Percentiles rank a stretch among this genome's conserved stretches.
These are phyloP conservation scores for Steccherinum ochraceum DNA, from an alignment of 768 basidiomycete genomes.

Conservation along the genomic window DNA sequence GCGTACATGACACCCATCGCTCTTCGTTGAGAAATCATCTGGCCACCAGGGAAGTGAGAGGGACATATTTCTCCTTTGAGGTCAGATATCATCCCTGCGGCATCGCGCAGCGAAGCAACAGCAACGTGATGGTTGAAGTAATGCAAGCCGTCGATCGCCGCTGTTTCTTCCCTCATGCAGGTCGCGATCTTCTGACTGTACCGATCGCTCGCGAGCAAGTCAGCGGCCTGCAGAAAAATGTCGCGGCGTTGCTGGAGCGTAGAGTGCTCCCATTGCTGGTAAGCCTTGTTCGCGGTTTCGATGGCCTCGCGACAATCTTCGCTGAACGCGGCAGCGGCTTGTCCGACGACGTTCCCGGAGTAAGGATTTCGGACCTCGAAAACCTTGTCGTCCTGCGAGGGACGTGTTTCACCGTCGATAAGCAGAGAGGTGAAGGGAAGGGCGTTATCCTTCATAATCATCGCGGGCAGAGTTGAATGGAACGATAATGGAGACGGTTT, in stretches of 20 bases:
- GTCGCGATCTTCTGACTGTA: slow-evolving; percentile 31
- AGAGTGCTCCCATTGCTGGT: slow-evolving; percentile 40
- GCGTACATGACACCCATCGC: slow-evolving; percentile 46
- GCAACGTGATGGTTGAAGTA: slow-evolving; percentile 22
- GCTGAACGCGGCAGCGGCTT: slow-evolving; percentile 35
- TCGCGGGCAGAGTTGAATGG: too few relatives aligned
- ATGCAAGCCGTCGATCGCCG: slow-evolving; percentile 20
- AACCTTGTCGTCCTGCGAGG: slow-evolving; percentile 29
- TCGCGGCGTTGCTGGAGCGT: slow-evolving; percentile 31
- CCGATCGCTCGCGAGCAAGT: slow-evolving; percentile 34
- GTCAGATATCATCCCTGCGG: slow-evolving; percentile 29
- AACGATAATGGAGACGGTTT: too few relatives aligned
- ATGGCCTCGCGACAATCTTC: slow-evolving; percentile 29
- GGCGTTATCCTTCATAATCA: too few relatives aligned
- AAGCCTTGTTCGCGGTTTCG: slow-evolving; percentile 38
- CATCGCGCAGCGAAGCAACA: slow-evolving; percentile 21
- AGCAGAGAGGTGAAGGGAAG: slow-evolving; percentile 25
- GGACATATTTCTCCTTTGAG: slow-evolving; percentile 39
- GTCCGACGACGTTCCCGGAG: slow-evolving; percentile 36
- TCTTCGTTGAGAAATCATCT: slow-evolving; percentile 36
- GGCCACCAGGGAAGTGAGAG: slow-evolving; percentile 37
- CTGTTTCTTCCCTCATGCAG: slow-evolving; percentile 33
- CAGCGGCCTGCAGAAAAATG: slow-evolving; percentile 43
- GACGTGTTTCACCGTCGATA: slow-evolving; percentile 33
- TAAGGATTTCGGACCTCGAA: slow-evolving; percentile 43